These are phyloP conservation scores for Yarrowia divulgata DNA, from an alignment of 805 yeast genomes.

Conservation along the genomic window DNA sequence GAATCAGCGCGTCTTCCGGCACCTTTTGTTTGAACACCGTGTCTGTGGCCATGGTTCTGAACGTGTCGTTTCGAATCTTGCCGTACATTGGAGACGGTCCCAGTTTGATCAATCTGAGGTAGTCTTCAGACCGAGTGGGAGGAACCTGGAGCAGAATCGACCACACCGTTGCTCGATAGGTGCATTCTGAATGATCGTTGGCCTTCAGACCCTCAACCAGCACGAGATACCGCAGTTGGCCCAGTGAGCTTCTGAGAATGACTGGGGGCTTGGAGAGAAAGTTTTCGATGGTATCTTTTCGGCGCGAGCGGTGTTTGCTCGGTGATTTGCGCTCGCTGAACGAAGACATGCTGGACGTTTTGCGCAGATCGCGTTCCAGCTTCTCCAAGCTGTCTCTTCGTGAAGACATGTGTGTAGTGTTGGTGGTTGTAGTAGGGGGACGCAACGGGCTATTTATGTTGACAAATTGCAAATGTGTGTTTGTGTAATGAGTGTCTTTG, in stretches of 20 bases:
- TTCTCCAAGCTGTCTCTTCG: conserved; percentile 28
- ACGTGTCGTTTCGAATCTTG: conserved; percentile 85
- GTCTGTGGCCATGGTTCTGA: conserved; percentile 83
- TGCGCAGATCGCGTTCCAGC: conserved; percentile 33
- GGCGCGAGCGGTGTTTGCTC: conserved; percentile 45
- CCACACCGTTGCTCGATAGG: conserved; percentile 82
- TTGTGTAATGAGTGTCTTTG: background rate
- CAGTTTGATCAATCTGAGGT: conserved; percentile 59
- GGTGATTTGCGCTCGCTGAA: conserved; percentile 21
- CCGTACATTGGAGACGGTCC: conserved; percentile 67
- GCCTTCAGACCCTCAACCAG: conserved; percentile 56
- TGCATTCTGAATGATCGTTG: conserved; percentile 54
- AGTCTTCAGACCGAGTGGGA: conserved; percentile 62
- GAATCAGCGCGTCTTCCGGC: conserved; percentile 68
- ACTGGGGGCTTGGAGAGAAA: conserved; percentile 51
- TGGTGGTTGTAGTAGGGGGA: background rate
- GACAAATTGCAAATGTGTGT: background rate
- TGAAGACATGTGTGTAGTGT: background rate
- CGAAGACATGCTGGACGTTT: background rate
- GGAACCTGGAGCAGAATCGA: conserved; percentile 72
- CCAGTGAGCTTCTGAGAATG: conserved; percentile 58
- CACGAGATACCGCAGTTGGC: conserved; percentile 61
- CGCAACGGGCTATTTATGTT: background rate
- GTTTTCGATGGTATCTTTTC: conserved; percentile 64
- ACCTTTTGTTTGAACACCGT: conserved; percentile 67